phyloP scores from a whole-genome alignment of 306 rosid species.

The Prunus salicina region DNA sequence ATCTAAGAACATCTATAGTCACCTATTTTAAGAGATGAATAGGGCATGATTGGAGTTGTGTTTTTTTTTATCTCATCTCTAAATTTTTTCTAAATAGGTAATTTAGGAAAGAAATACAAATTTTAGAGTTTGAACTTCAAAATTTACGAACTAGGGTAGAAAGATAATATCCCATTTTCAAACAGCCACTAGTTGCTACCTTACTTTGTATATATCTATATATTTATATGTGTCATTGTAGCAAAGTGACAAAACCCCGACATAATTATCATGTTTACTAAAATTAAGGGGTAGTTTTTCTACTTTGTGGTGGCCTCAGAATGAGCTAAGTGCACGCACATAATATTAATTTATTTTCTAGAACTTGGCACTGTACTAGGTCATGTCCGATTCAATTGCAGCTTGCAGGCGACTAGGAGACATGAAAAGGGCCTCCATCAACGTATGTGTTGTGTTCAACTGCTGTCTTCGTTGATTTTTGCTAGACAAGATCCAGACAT shows the following conservation, averaged over 20 bases:
- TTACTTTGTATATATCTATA: no score
- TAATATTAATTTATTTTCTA: neutral
- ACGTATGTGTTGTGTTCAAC: conserved; percentile 16
- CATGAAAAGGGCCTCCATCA: conserved; percentile 41
- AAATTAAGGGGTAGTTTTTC: neutral
- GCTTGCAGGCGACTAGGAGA: conserved; percentile 71
- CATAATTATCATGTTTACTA: neutral
- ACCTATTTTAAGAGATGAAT: no score
- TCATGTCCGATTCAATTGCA: conserved; percentile 23
- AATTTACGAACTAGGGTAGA: no score
- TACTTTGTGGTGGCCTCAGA: neutral
- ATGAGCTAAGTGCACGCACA: neutral
- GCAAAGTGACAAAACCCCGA: neutral
- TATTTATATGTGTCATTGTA: neutral
- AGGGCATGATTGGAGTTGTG: no score
- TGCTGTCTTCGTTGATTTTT: conserved; percentile 30
- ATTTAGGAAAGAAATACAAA: rapidly evolving
- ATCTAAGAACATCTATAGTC: no score
- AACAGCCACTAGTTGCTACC: no score
- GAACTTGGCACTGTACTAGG: neutral
- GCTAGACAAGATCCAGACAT: conserved; percentile 52
- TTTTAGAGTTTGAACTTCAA: no score
- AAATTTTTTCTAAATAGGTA: no score
- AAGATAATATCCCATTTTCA: no score
- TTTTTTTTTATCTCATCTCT: no score